phyloP scores from a whole-genome alignment of 495 filamentous ascomycete species.

The Trichoderma parareesei region DNA sequence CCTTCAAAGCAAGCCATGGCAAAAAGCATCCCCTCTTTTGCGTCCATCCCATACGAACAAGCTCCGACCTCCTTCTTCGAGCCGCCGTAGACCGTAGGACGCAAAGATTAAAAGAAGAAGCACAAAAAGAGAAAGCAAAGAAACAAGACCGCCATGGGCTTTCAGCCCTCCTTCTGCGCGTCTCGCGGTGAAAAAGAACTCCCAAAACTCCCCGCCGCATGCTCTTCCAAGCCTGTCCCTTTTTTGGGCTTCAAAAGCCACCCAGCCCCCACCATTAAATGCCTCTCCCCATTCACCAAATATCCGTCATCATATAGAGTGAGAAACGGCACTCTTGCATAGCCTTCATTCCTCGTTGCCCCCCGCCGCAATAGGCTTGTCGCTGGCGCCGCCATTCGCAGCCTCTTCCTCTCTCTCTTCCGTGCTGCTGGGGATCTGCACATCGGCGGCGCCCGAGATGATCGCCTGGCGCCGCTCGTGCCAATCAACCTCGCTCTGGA shows the following conservation, averaged over 20 bases:
- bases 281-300: neutral
- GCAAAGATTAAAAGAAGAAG: too few species aligned
- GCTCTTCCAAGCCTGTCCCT: neutral
- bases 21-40: too few species aligned
- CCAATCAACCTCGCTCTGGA: conserved; percentile 45
- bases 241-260: neutral
- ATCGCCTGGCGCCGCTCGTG: conserved; percentile 36
- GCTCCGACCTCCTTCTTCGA: too few species aligned
- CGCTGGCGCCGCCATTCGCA: neutral
- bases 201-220: conserved; percentile 9
- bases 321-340: too few species aligned
- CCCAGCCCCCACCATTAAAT: neutral
- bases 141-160: neutral
- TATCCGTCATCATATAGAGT: neutral
- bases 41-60: too few species aligned
- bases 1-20: too few species aligned
- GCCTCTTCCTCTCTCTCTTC: neutral
- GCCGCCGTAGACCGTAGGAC: too few species aligned
- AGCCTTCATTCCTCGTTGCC: neutral
- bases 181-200: neutral
- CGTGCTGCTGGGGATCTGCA: conserved; percentile 14
- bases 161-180: conserved; percentile 1
- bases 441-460: conserved; percentile 27
- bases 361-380: neutral
- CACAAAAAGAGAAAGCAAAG: neutral